phyloP scores from a whole-genome alignment of 805 yeast genomes.

The Yamadazyma paraphyllophila region DNA sequence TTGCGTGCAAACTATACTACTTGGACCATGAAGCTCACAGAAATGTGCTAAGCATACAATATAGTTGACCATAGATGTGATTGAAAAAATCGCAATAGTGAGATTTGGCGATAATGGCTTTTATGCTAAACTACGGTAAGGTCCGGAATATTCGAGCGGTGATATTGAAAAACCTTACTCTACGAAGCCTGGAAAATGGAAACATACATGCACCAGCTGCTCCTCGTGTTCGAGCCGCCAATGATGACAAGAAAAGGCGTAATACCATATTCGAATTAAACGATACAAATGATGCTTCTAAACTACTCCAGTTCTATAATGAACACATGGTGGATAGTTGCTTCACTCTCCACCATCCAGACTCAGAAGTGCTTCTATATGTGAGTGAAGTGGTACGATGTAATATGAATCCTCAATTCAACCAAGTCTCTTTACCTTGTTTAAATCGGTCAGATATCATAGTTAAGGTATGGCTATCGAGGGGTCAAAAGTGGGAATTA shows the following conservation, averaged over 20 bases:
- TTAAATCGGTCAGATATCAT: constrained; percentile 10
- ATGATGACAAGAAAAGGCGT: background rate
- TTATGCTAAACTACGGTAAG: constrained; percentile 11
- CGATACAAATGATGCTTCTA: background rate
- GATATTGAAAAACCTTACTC: constrained; percentile 2
- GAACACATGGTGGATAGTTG: constrained; percentile 23
- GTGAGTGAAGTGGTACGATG: constrained; percentile 29
- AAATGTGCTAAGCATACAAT: constrained; percentile 65
- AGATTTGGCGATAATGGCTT: background rate
- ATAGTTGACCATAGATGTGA: constrained; percentile 32
- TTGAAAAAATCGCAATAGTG: background rate
- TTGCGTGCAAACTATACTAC: constrained; percentile 64
- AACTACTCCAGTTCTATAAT: constrained; percentile 12
- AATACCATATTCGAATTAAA: constrained; percentile 3
- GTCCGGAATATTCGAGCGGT: constrained; percentile 12
- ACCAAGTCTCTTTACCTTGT: constrained; percentile 25
- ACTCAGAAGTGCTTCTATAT: constrained; percentile 21
- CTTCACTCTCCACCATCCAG: constrained; percentile 22
- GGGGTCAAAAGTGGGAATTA: constrained; percentile 20
- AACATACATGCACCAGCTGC: too few species aligned
- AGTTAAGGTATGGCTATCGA: constrained; percentile 21
- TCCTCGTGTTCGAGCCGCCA: background rate
- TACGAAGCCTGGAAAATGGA: background rate
- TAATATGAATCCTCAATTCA: constrained; percentile 26
- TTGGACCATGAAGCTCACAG: constrained; percentile 78